Evolutionary conservation across 768 basidiomycete species (phyloP).

Genomic region (Lactarius vividus): DNA sequence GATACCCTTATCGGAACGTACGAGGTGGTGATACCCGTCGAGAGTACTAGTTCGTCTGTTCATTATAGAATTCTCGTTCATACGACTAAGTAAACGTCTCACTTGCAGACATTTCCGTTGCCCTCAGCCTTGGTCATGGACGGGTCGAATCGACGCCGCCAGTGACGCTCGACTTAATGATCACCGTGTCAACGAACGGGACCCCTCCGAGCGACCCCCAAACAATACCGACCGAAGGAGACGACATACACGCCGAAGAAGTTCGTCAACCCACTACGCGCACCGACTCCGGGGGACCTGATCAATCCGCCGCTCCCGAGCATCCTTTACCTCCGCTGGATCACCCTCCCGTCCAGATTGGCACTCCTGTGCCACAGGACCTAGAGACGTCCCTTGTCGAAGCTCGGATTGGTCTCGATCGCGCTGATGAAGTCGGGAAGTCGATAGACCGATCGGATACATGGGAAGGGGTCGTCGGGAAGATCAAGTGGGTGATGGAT

Average conservation of each 20-base stretch:
- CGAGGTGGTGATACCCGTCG: not conserved
- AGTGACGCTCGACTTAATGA: not conserved
- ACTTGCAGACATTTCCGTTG: not conserved
- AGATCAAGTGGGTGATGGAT: not conserved
- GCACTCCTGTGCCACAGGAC: not conserved
- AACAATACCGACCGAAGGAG: not conserved
- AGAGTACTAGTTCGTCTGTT: not conserved
- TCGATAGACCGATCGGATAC: not conserved
- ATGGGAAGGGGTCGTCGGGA: not conserved
- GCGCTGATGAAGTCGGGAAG: not conserved
- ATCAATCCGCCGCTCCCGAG: not conserved
- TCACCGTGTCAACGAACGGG: not conserved
- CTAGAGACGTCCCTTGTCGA: not conserved
- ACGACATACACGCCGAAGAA: not conserved
- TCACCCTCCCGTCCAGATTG: not conserved
- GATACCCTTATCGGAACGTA: not conserved
- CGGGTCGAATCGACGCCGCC: not conserved
- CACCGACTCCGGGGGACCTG: not conserved
- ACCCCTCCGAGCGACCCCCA: not conserved
- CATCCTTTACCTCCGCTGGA: not conserved
- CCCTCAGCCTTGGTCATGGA: not conserved
- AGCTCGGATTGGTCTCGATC: not conserved
- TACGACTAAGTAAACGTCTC: not conserved
- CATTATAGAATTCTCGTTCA: not conserved
- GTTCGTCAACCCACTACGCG: not conserved